phyloP scores from a whole-genome alignment of 139 green algal genomes.

The Tetradesmus obliquus region DNA sequence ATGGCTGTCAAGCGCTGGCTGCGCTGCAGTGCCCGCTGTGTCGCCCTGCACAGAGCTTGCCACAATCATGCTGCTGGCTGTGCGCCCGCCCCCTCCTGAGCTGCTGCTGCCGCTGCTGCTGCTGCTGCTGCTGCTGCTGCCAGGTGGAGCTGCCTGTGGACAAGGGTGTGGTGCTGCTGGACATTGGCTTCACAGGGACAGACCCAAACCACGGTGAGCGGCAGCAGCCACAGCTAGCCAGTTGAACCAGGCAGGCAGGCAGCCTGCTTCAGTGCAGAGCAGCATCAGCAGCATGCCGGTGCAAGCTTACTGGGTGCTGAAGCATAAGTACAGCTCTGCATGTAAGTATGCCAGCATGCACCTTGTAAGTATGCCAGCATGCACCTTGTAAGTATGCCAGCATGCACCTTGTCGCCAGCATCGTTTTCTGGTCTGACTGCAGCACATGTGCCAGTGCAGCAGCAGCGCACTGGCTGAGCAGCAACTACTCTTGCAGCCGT shows the following conservation, averaged over 20 bases:
- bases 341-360: too few relatives aligned
- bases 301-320: neutral
- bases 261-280: neutral
- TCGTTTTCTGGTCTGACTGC: too few relatives aligned
- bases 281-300: neutral
- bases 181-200: slow-evolving; percentile 92
- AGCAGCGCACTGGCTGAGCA: too few relatives aligned
- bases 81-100: neutral
- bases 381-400: too few relatives aligned
- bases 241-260: neutral
- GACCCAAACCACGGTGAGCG: slow-evolving; percentile 91
- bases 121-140: neutral
- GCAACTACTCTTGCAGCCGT: too few relatives aligned
- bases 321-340: neutral
- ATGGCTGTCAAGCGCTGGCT: too few relatives aligned
- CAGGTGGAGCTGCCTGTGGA: slow-evolving; percentile 90
- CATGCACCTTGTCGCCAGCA: too few relatives aligned
- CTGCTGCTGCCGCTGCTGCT: neutral
- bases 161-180: slow-evolving; percentile 94
- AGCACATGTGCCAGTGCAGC: too few relatives aligned
- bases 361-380: too few relatives aligned
- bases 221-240: neutral
- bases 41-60: neutral
- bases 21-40: too few relatives aligned
- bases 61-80: neutral